Base-by-base conservation (phyloP, 139 green algal species). In the Coelastrella sp. region DNA sequence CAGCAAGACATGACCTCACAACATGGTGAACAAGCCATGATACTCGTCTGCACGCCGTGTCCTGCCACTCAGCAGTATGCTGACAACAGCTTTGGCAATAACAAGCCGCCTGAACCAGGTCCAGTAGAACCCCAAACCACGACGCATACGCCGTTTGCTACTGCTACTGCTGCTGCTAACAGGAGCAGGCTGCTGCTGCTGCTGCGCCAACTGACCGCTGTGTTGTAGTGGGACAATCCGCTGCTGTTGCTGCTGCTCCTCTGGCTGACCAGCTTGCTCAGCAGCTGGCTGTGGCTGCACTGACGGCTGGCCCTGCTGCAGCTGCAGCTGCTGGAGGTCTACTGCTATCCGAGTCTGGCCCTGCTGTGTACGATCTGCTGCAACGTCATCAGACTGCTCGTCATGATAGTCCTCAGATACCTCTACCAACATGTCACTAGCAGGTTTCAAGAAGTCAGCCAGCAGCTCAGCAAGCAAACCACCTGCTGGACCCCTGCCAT, bases 101-200 rank as follows among this genome's bases (percentile, higher is more conserved):
- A 59, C 8, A 16, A 56, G 3, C 8, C 80, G 56, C 47, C 80
- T 32, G 19, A 56, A 22, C 32, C 59, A 66, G 2, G 80, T 47
- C 32, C 20, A 85, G 56, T 58, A 68, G 58, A 85, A 58, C 2
- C 23, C 20, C 20, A 11, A 16, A 66, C 59, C 32, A 66, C 54
- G 20, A 17, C 20, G 20, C 80, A 19, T 89, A 5, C n/a, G 8
- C 13, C 60, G n/a, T 7, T 66, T 89, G n/a, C n/a, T 3, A 22
- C 64, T 80, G 64, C 6, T 80, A 22, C 80, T 86, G 80, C 80
- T 74, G 59, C 80, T 73, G 80, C 80, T 86, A n/a, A n/a, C 23
- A 14, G 13, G 13, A n/a, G n/a, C n/a, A n/a, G n/a, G 3, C n/a
- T 85, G 78, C 4, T 85, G 56, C 16, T 85, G 78, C n/a, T 85